These are phyloP conservation scores for Hygrophorus pudorinus DNA, from an alignment of 768 basidiomycete species.

Conservation along the genomic window DNA sequence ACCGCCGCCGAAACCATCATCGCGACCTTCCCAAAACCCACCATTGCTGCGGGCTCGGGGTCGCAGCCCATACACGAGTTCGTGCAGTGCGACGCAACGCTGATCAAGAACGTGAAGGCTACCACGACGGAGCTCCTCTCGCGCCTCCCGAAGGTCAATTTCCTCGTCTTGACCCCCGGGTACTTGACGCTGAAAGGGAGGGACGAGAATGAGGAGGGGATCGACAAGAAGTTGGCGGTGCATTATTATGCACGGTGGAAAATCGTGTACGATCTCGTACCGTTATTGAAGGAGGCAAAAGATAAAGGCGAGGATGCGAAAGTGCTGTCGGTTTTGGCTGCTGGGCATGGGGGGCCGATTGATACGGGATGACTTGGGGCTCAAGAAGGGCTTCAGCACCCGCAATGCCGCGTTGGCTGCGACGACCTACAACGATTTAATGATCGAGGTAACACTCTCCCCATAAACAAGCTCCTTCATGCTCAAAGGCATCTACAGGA, in stretches of 20 bases:
- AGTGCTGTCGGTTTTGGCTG: too few relatives aligned
- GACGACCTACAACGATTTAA: too few relatives aligned
- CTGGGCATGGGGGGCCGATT: too few relatives aligned
- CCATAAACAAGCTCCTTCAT: too few relatives aligned
- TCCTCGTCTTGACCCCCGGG: constrained; percentile 38
- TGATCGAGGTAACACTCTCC: constrained; percentile 31
- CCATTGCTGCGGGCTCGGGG: constrained; percentile 6
- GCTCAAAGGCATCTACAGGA: constrained; percentile 14
- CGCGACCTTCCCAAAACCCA: constrained; percentile 27
- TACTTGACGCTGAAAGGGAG: constrained; percentile 27
- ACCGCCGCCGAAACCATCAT: constrained; percentile 37
- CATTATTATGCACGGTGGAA: constrained; percentile 45
- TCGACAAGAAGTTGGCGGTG: constrained; percentile 32
- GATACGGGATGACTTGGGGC: too few relatives aligned
- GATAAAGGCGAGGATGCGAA: too few relatives aligned
- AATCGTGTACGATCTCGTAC: constrained; percentile 34
- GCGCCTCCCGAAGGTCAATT: constrained; percentile 49
- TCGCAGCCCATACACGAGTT: too few relatives aligned
- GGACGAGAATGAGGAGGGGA: constrained; percentile 30
- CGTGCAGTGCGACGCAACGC: too few relatives aligned
- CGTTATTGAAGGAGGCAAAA: too few relatives aligned
- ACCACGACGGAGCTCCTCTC: too few relatives aligned
- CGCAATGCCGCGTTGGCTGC: constrained; percentile 22
- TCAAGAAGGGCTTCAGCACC: constrained; percentile 27
- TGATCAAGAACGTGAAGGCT: too few relatives aligned